Evolutionary conservation across 441 rosid genomes (phyloP), one percentile per base, ranked within the genome.

Genomic region (Populus hybrid): DNA sequence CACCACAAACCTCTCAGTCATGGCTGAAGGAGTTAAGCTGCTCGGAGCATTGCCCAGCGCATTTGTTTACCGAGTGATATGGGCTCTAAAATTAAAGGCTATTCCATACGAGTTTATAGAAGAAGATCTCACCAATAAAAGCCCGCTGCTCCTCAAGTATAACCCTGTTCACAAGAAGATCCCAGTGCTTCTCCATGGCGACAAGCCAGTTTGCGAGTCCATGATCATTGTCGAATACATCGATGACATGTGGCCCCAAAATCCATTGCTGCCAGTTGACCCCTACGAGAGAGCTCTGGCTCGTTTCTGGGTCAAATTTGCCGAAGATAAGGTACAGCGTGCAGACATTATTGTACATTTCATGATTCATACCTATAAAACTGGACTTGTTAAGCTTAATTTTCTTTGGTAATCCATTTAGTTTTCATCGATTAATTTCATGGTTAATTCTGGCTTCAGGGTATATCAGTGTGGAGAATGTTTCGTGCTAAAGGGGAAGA

Each of bases 151-250:
- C 32, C 66, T 76, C 8, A 18, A 67, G 78, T 34, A 10, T 9
- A 76, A 76, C 66, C 78, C 78, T 10, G 73, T 68, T 26, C 73
- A 67, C 38, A 68, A 76, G 73, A n/a, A 42, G 59, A 76, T 76
- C 24, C 67, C 73, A 6, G 73, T 76, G 38, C 66, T 76, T 42
- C 46, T 70, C 40, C 73, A 70, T 42, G 57, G 54, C 23, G 32
- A 12, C 10, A 70, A 70, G 38, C 32, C 73, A 9, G 26, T 67
- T 18, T 68, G 78, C 66, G 78, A 76, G 66, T 67, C 70, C 70
- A 67, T 67, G 70, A 67, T 67, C 14, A 30, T 67, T 6, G 38
- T 30, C n/a, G 3, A 67, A 30, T 30, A 67, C 38, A 30, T 30
- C 20, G 70, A 67, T 28, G 70, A 67, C 38, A 32, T 14, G 2